Evolutionary conservation across 768 basidiomycete species (phyloP).

Genomic region (Xerocomellus intermedius): DNA sequence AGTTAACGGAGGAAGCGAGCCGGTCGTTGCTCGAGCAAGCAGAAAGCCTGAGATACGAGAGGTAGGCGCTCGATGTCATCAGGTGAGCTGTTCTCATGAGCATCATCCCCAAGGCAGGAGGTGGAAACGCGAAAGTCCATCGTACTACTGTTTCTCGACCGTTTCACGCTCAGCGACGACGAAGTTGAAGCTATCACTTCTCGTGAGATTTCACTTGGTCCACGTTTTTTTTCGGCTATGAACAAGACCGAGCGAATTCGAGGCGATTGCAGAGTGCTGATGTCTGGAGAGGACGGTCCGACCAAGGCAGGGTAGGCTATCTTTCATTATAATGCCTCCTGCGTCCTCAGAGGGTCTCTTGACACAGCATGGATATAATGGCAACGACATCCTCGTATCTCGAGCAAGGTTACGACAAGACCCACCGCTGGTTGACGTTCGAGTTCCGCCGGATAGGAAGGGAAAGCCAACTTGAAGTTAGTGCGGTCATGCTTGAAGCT

Average conservation of each 20-base stretch:
- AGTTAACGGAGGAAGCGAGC: conserved; percentile 73
- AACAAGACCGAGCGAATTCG: conserved; percentile 83
- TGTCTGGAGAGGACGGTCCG: conserved; percentile 81
- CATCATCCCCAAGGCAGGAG: conserved; percentile 47
- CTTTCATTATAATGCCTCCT: background rate
- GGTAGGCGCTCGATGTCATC: conserved; percentile 41
- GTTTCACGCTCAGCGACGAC: conserved; percentile 77
- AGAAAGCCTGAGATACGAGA: conserved; percentile 67
- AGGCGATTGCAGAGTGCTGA: conserved; percentile 79
- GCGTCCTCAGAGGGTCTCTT: background rate
- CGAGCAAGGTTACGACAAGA: conserved; percentile 88
- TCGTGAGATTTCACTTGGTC: conserved; percentile 72
- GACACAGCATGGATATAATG: conserved; percentile 82
- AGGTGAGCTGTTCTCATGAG: background rate
- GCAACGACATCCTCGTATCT: conserved; percentile 74
- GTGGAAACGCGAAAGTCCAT: conserved; percentile 73
- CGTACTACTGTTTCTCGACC: conserved; percentile 72
- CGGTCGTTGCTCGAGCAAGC: conserved; percentile 80
- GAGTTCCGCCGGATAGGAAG: conserved; percentile 80
- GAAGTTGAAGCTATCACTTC: conserved; percentile 77
- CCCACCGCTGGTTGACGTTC: conserved; percentile 79
- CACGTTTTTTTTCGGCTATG: conserved; percentile 80
- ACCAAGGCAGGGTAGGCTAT: conserved; percentile 69
- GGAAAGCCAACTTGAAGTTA: conserved; percentile 72
- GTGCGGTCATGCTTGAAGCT: conserved; percentile 62